These are phyloP conservation scores for Xylaria palmicola DNA, from an alignment of 495 filamentous ascomycete species.

Conservation along the genomic window DNA sequence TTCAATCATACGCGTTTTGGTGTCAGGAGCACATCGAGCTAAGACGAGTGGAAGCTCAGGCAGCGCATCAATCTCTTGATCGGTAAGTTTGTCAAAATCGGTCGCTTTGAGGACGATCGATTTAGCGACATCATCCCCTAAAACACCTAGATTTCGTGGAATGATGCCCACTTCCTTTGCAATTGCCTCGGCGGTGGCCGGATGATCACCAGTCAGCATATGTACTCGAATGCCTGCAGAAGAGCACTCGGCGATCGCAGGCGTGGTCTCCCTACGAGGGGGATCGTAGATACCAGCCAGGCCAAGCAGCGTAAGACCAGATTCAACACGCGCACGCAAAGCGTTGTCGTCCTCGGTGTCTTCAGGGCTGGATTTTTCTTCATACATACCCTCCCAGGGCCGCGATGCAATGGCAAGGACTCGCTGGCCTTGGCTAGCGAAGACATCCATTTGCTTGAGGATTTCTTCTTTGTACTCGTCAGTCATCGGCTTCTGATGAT, in stretches of 20 bases:
- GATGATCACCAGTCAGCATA: slow-evolving; percentile 81
- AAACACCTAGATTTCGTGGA: slow-evolving; percentile 52
- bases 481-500: slow-evolving; percentile 52
- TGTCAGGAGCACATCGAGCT: slow-evolving; percentile 64
- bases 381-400: slow-evolving; percentile 36
- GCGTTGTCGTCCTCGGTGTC: slow-evolving; percentile 27
- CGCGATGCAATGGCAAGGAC: slow-evolving; percentile 74
- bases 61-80: slow-evolving; percentile 58
- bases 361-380: slow-evolving; percentile 17
- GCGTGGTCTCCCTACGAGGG: slow-evolving; percentile 65
- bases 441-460: slow-evolving; percentile 60
- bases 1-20: slow-evolving; percentile 68
- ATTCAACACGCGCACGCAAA: slow-evolving; percentile 51
- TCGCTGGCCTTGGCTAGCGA: slow-evolving; percentile 75
- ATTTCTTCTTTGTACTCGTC: slow-evolving; percentile 59
- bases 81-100: slow-evolving; percentile 61
- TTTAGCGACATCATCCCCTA: slow-evolving; percentile 54
- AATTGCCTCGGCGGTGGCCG: slow-evolving; percentile 72
- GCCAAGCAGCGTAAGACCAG: slow-evolving; percentile 61
- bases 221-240: slow-evolving; percentile 73
- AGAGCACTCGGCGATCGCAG: slow-evolving; percentile 63
- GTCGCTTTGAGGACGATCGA: slow-evolving; percentile 61
- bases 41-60: slow-evolving; percentile 62
- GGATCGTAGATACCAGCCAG: slow-evolving; percentile 76
- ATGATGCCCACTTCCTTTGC: slow-evolving; percentile 75